These are phyloP conservation scores for Elongisporangium prolatum DNA, from an alignment of 352 stramenopile genomes.

Conservation along the genomic window DNA sequence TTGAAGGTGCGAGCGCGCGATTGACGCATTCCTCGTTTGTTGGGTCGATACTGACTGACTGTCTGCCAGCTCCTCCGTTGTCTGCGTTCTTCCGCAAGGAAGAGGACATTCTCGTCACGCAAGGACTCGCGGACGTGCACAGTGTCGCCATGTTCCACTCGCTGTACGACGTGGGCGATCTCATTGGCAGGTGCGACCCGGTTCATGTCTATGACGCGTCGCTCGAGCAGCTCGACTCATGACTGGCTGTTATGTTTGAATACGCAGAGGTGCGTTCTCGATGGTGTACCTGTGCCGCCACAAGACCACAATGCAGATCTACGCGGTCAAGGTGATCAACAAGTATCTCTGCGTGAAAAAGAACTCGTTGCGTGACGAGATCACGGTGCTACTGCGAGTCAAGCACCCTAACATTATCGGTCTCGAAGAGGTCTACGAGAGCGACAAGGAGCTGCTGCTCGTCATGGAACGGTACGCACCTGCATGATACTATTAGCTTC, in stretches of 20 bases:
- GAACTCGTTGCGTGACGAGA: constrained; percentile 84
- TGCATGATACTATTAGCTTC: background rate
- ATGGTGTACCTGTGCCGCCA: constrained; percentile 81
- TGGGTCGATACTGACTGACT: constrained; percentile 1
- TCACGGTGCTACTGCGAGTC: constrained; percentile 79
- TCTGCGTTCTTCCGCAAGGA: constrained; percentile 88
- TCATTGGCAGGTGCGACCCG: constrained; percentile 54
- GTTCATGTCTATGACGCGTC: background rate
- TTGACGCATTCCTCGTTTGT: background rate
- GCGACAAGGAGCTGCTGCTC: constrained; percentile 81
- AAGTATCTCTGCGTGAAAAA: constrained; percentile 85
- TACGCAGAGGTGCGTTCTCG: constrained; percentile 59
- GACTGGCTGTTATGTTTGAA: constrained; percentile 1
- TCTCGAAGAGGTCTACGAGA: constrained; percentile 83
- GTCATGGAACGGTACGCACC: constrained; percentile 75
- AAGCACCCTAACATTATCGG: constrained; percentile 88
- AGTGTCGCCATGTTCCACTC: constrained; percentile 84
- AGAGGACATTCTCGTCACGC: constrained; percentile 77
- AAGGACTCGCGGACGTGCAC: constrained; percentile 79
- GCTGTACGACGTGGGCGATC: constrained; percentile 83
- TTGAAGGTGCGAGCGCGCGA: background rate
- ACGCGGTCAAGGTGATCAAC: constrained; percentile 87
- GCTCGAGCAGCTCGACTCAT: background rate
- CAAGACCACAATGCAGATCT: constrained; percentile 78
- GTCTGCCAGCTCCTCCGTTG: constrained; percentile 58